Conservation (phyloP, 257 asterid species). For the Knoxia roxburghii region DNA sequence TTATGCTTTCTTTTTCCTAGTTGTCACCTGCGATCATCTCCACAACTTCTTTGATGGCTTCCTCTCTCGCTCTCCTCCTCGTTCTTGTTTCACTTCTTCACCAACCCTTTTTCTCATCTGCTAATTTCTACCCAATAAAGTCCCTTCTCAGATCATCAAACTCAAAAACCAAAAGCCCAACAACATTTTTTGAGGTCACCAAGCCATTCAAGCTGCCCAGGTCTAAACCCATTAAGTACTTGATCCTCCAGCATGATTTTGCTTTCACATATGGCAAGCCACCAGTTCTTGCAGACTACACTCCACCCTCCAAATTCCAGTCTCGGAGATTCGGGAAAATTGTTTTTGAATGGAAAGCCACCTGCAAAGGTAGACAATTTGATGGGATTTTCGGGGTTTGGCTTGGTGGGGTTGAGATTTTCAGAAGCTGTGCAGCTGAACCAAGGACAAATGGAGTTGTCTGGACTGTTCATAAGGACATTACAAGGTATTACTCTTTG, state of each 20-base stretch:
- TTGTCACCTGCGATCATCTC: no score
- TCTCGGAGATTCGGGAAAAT: constrained; percentile 35
- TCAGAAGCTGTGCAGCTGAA: constrained; percentile 86
- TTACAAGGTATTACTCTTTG: constrained; percentile 67
- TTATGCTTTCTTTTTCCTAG: no score
- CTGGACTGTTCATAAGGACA: constrained; percentile 73
- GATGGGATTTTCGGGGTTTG: constrained; percentile 79
- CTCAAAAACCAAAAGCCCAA: constrained; percentile 20
- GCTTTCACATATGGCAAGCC: constrained; percentile 47
- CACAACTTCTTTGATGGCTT: constrained; percentile 15
- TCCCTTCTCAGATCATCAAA: constrained; percentile 21
- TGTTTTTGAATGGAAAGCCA: constrained; percentile 70
- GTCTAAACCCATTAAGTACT: constrained; percentile 39
- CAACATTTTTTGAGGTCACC: constrained; percentile 57
- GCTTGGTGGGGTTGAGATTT: constrained; percentile 79
- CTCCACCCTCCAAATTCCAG: constrained; percentile 45
- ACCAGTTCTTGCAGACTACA: constrained; percentile 42
- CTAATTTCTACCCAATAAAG: constrained; percentile 25
- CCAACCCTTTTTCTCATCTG: constrained; percentile 19
- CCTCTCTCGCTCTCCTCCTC: constrained; percentile 20
- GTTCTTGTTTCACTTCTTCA: constrained; percentile 18
- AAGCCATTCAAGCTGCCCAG: constrained; percentile 47
- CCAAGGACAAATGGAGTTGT: constrained; percentile 39
- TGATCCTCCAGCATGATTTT: constrained; percentile 49
- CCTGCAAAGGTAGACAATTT: constrained; percentile 63